Conservation (phyloP, 768 basidiomycete genomes). For the Scleroderma citrinum region DNA sequence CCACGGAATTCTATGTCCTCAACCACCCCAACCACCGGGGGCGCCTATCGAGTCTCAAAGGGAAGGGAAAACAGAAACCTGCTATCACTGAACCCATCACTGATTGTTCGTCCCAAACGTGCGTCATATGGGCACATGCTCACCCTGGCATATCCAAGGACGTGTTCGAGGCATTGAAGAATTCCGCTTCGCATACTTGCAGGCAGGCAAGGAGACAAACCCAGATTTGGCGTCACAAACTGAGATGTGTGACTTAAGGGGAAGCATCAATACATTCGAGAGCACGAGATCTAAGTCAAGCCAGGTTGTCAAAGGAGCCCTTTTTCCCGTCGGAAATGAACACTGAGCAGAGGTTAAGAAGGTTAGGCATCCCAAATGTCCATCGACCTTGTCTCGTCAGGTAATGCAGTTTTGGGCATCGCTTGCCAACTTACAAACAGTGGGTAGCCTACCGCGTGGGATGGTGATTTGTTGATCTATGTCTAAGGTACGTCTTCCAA, state of each 20-base stretch:
- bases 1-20: neutral
- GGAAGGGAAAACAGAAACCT: conserved; percentile 31
- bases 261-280: conserved; percentile 76
- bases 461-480: conserved; percentile 84
- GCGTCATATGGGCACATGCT: conserved; percentile 69
- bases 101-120: conserved; percentile 12
- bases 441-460: conserved; percentile 64
- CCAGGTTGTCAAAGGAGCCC: conserved; percentile 62
- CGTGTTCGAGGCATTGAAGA: conserved; percentile 46
- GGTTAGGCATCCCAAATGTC: conserved; percentile 29
- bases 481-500: conserved; percentile 57
- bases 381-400: neutral
- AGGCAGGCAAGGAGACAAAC: conserved; percentile 25
- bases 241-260: conserved; percentile 67
- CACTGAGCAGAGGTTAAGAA: conserved; percentile 51
- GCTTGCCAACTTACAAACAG: conserved; percentile 53
- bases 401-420: conserved; percentile 44
- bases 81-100: conserved; percentile 11
- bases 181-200: conserved; percentile 47
- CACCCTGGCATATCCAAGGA: conserved; percentile 71
- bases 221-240: conserved; percentile 32
- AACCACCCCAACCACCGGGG: neutral
- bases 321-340: conserved; percentile 45
- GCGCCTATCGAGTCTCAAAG: conserved; percentile 8
- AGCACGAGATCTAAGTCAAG: conserved; percentile 82